Evolutionary conservation across 495 filamentous ascomycete species (phyloP), one percentile per base, ranked within the genome.

Genomic region (Annulohypoxylon moriforme): DNA sequence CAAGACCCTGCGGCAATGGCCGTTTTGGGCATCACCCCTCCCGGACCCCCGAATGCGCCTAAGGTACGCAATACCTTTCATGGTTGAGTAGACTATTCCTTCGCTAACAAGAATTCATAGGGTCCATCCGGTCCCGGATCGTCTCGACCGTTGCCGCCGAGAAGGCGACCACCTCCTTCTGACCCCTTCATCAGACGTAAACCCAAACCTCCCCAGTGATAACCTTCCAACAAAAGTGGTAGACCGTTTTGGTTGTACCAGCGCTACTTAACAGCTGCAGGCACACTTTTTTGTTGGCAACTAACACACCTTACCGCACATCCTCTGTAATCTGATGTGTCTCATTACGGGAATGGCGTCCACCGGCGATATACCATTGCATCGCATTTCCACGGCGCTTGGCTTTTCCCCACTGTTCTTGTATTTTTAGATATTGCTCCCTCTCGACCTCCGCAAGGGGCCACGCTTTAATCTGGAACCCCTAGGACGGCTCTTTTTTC

Each of bases 161-260:
- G 77, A 58, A 81, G 76, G 55, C 60, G 72, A 46, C 65, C 71
- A 4, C 40, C 70, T 38, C 27, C 77, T 18, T 75, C 75, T 0
- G 81, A 84, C 71, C 82, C 82, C 40, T 84, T 85, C 49, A 83
- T 85, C 52, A 76, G 72, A 49, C 75, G 81, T 59, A 82, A 83
- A 72, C 81, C 70, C 20, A 77, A 73, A 58, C 69, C 50, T 60
- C 75, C 75, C 44, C 66, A 40, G 18, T 76, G 44, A 57, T 7
- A 22, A 10, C 9, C 46, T 6, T 24, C n/a, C 14, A 3, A 38
- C 9, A 31, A 52, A 7, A 44, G 13, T 44, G n/a, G 40, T 4
- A n/a, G 27, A 7, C 9, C 40, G 3, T 18, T 44, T 18, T 44
- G 1, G 7, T 20, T 4, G 40, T 18, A 1, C 40, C 16, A 0